A percentile compares a stretch with the other conserved stretches of the same genome.
Conservation (phyloP, 306 rosid genomes). For the Castanea mollissima region DNA sequence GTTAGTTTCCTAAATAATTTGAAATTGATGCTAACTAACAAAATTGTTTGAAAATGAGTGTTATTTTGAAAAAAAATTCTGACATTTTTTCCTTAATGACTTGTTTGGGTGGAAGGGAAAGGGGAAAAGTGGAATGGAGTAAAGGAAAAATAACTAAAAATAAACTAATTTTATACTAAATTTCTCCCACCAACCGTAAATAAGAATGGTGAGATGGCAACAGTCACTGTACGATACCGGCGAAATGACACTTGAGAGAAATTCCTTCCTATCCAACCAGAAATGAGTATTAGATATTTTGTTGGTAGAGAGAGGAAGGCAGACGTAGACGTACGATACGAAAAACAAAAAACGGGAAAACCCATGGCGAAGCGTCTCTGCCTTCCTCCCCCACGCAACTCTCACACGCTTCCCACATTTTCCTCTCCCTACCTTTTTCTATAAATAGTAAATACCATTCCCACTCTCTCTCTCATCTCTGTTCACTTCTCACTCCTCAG, state of each 20-base stretch:
- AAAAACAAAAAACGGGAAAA: neutral
- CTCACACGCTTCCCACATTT: conserved; percentile 46
- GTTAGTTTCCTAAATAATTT: too few relatives aligned
- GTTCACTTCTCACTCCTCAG: neutral
- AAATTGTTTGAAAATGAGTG: too few relatives aligned
- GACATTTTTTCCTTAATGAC: too few relatives aligned
- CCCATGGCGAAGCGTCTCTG: conserved; percentile 58
- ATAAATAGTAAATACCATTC: neutral
- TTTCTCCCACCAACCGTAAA: too few relatives aligned
- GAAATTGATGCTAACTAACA: too few relatives aligned
- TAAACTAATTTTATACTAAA: too few relatives aligned
- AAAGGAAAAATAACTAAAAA: too few relatives aligned
- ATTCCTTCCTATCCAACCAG: neutral
- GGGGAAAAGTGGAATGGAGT: too few relatives aligned
- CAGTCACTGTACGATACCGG: neutral
- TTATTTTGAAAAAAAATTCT: too few relatives aligned
- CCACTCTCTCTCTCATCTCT: neutral
- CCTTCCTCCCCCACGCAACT: conserved; percentile 70
- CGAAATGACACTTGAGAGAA: neutral
- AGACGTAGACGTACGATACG: conserved; percentile 44
- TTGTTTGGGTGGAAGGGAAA: too few relatives aligned
- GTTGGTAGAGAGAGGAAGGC: conserved; percentile 33
- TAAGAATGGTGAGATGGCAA: neutral
- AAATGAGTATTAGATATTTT: conserved; percentile 50
- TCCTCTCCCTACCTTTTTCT: neutral